These are phyloP conservation scores for Globisporangium iwayamae DNA, from an alignment of 352 stramenopile genomes.

Conservation along the genomic window DNA sequence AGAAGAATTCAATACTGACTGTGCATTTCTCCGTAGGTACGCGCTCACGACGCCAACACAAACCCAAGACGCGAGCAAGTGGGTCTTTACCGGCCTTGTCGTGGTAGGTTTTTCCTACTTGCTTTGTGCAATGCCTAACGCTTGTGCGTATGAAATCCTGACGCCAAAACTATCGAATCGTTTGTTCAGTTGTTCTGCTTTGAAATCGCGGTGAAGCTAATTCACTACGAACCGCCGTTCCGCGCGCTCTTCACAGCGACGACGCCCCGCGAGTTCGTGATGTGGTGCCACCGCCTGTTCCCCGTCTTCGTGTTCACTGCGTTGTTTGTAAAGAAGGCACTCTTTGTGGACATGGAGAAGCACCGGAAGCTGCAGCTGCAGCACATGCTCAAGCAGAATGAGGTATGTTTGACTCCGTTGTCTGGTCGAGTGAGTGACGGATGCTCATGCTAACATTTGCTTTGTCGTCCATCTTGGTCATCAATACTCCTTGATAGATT, in stretches of 20 bases:
- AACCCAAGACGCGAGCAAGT: constrained; percentile 39
- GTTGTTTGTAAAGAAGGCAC: constrained; percentile 46
- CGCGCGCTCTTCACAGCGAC: constrained; percentile 37
- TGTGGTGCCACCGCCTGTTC: constrained; percentile 54
- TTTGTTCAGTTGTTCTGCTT: constrained; percentile 40
- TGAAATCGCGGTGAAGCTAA: constrained; percentile 49
- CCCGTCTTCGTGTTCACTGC: constrained; percentile 41
- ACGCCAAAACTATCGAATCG: background rate
- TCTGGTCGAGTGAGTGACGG: background rate
- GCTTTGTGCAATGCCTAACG: too few relatives aligned
- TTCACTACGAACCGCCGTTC: constrained; percentile 54
- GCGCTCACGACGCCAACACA: constrained; percentile 42
- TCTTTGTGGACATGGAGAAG: constrained; percentile 59
- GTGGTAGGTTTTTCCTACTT: constrained; percentile 25
- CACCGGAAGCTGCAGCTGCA: constrained; percentile 41
- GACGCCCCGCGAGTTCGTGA: constrained; percentile 55
- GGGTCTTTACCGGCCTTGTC: constrained; percentile 38
- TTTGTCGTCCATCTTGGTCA: background rate
- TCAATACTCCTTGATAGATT: background rate
- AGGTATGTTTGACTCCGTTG: constrained; percentile 18
- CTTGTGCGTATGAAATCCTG: too few relatives aligned
- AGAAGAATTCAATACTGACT: background rate
- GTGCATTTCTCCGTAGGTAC: constrained; percentile 25
- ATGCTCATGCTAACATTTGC: background rate
- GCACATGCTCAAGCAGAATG: constrained; percentile 53